Evolutionary conservation across 257 asterid genomes (phyloP).

Genomic region (Salvia splendens): DNA sequence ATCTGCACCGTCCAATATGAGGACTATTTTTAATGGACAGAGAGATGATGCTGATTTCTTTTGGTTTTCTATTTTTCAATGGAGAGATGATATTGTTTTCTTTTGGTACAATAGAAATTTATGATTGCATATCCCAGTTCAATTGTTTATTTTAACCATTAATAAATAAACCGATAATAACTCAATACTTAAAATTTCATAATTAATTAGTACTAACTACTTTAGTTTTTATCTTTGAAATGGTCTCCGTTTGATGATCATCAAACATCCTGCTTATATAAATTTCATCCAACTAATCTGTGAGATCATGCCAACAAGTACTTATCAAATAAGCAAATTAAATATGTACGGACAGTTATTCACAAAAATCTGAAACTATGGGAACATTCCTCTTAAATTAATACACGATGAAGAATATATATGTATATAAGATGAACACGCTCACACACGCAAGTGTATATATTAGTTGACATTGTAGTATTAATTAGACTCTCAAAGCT

Average conservation of each 20-base stretch:
- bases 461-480: no score
- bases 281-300: constrained; percentile 1
- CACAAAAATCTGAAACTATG: background rate
- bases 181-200: background rate
- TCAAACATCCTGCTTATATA: background rate
- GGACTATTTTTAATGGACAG: no score
- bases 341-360: background rate
- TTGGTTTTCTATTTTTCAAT: no score
- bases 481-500: constrained; percentile 1
- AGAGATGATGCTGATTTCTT: no score
- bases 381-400: background rate
- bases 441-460: background rate
- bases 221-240: background rate
- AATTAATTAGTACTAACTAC: background rate
- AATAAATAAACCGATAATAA: background rate
- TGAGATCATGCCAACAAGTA: constrained; percentile 15
- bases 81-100: no score
- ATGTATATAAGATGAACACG: background rate
- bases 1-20: no score
- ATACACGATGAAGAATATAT: background rate
- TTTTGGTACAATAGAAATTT: no score
- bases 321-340: background rate
- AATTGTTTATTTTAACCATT: no score
- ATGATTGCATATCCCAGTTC: no score
- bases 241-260: constrained; percentile 12